A percentile compares a stretch with the other conserved stretches of the same genome.
These are phyloP conservation scores for Trichoderma aggressivum DNA, from an alignment of 2,329 filamentous ascomycete genomes.

Conservation along the genomic window DNA sequence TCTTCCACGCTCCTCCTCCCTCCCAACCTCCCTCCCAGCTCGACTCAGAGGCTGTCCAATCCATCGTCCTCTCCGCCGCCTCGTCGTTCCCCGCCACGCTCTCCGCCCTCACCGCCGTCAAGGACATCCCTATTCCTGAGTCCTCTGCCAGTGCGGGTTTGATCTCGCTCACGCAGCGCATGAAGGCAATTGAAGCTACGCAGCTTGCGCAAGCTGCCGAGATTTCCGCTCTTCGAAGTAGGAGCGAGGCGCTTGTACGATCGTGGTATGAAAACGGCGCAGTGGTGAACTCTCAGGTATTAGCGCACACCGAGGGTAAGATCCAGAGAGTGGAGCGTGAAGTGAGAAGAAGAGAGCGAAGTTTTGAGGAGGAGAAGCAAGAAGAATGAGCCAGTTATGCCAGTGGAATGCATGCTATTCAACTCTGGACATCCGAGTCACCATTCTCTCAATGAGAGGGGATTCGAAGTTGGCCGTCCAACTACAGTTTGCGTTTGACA, in stretches of 20 bases:
- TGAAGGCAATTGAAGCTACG: constrained; percentile 57
- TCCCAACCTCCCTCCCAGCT: constrained; percentile 51
- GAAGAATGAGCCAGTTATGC: neutral
- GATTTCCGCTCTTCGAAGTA: constrained; percentile 59
- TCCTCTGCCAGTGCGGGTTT: constrained; percentile 53
- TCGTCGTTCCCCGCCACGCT: constrained; percentile 53
- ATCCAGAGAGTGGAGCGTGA: constrained; percentile 63
- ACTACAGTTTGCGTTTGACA: neutral
- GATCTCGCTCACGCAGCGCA: constrained; percentile 56
- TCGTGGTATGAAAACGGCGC: constrained; percentile 73
- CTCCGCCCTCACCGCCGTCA: constrained; percentile 56
- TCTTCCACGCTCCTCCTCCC: constrained; percentile 49
- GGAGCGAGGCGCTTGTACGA: constrained; percentile 61
- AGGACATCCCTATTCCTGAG: constrained; percentile 56
- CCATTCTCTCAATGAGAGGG: neutral
- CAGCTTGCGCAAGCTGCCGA: constrained; percentile 61
- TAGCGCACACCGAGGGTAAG: constrained; percentile 68
- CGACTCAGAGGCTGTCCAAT: constrained; percentile 47
- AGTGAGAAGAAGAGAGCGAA: constrained; percentile 62
- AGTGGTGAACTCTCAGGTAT: constrained; percentile 62
- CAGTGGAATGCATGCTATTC: neutral
- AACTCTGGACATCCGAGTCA: neutral
- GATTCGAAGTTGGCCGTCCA: neutral
- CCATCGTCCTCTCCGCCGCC: constrained; percentile 55
- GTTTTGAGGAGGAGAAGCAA: constrained; percentile 46